Base-by-base conservation (phyloP, 2,329 filamentous ascomycete species). In the Bertia moriformis region DNA sequence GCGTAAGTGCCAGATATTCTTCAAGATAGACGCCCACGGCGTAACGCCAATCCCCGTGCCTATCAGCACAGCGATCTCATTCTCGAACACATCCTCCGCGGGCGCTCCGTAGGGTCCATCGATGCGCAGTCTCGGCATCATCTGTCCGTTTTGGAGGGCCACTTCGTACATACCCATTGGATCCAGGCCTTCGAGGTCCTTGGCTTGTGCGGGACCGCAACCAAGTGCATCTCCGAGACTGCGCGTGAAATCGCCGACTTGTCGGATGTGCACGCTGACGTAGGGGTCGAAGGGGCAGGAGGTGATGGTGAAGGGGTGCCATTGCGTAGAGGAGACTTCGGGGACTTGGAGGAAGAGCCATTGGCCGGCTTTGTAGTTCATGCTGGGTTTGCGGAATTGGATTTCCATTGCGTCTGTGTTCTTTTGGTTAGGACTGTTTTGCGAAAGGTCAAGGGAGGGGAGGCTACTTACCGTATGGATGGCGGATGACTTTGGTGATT, bases 231-330 rank as follows among this genome's bases (percentile, higher is more conserved):
- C 85, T 55, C 87, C 91, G n/a, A 98, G 73, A n/a, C 81, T 77
- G 44, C 78, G 77, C 12, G 91, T 98, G 55, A 93, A 98, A 62
- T 98, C 91, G 48, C 91, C 91, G 4, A 96, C 89, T 63, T 96
- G 91, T 38, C 91, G 83, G 42, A 98, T 79, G 59, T 98, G 91
- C 19, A 98, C 73, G 29, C 86, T 94, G 47, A 96, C 77, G 54
- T 96, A 96, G 1, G 85, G 83, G 51, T 98, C 91, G 53, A 86
- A 91, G 4, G 91, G 91, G 61, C 91, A 98, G 7, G 91, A 96
- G 2, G 91, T 98, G 59, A 98, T 96, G 53, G 91, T 98, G 57
- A 96, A 98, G 1, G 91, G 91, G 61, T 98, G 91, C 91, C 91
- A 98, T 64, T 98, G 87, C 54, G 86, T 79, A 50, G 70, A 74